Evolutionary conservation across 1,284 basidiomycete genomes (phyloP).

Genomic region (Trametes hirsuta): DNA sequence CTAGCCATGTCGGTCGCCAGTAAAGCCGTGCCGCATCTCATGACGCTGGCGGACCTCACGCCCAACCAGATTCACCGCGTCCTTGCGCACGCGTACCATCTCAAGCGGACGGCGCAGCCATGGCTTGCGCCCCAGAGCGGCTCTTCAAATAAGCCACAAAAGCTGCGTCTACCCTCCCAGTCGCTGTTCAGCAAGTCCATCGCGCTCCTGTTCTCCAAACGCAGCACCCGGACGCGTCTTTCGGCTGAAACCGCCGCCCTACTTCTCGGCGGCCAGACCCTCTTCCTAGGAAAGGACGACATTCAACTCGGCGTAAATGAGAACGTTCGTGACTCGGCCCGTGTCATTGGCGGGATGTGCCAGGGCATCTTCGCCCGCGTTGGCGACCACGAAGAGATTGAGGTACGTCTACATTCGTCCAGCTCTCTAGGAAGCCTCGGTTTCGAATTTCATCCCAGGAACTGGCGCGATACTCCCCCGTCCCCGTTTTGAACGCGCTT

Average conservation of each 20-base stretch:
- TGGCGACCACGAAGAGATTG: slow-evolving; percentile 89
- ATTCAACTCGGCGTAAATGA: slow-evolving; percentile 99
- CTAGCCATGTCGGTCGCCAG: too few relatives aligned
- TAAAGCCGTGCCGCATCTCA: slow-evolving; percentile 64
- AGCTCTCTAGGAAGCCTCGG: not conserved
- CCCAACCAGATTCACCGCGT: slow-evolving; percentile 70
- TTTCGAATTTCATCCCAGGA: slow-evolving; percentile 52
- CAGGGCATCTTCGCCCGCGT: slow-evolving; percentile 98
- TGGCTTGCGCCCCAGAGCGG: slow-evolving; percentile 53
- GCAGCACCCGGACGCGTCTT: slow-evolving; percentile 91
- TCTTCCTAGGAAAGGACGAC: slow-evolving; percentile 91
- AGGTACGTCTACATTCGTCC: slow-evolving; percentile 53
- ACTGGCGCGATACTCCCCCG: slow-evolving; percentile 85
- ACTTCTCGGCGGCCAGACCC: slow-evolving; percentile 84
- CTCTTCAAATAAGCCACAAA: slow-evolving; percentile 33
- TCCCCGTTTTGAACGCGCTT: slow-evolving; percentile 95
- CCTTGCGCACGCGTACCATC: slow-evolving; percentile 60
- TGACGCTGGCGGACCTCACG: slow-evolving; percentile 85
- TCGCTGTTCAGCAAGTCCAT: slow-evolving; percentile 81
- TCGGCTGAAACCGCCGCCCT: slow-evolving; percentile 83
- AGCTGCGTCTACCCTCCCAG: slow-evolving; percentile 64
- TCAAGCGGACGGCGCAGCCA: slow-evolving; percentile 63
- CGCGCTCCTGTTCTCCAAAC: slow-evolving; percentile 91
- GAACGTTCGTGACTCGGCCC: slow-evolving; percentile 80
- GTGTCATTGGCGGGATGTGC: slow-evolving; percentile 92